phyloP scores from a whole-genome alignment of 768 basidiomycete species.

The Hydnomerulius pinastri region DNA sequence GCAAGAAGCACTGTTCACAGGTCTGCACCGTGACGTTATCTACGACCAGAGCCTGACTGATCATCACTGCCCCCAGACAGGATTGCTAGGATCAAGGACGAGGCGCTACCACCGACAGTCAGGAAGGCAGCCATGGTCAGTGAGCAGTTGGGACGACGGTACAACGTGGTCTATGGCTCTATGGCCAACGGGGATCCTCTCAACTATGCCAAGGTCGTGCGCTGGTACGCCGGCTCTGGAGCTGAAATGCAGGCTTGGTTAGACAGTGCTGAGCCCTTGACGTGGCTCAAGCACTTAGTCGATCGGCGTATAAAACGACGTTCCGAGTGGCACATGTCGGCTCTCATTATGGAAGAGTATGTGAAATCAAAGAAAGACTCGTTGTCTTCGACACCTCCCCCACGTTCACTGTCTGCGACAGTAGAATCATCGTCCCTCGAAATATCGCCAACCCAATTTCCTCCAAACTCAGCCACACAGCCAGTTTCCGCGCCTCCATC shows the following conservation, averaged over 20 bases:
- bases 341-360: constrained; percentile 70
- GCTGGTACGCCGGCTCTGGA: constrained; percentile 63
- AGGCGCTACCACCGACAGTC: constrained; percentile 52
- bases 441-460: constrained; percentile 9
- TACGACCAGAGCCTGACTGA: background rate
- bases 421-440: constrained; percentile 15
- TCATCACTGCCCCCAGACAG: constrained; percentile 45
- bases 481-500: constrained; percentile 37
- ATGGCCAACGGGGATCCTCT: constrained; percentile 35
- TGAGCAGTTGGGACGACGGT: constrained; percentile 68
- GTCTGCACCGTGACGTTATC: constrained; percentile 36
- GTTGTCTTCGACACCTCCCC: constrained; percentile 12
- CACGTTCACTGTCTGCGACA: constrained; percentile 13
- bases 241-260: constrained; percentile 49
- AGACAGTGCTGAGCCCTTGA: constrained; percentile 67
- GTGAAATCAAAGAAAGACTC: constrained; percentile 40
- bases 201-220: constrained; percentile 52
- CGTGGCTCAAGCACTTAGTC: constrained; percentile 70
- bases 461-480: constrained; percentile 14
- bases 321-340: constrained; percentile 65
- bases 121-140: constrained; percentile 65
- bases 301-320: constrained; percentile 47
- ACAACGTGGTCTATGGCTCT: constrained; percentile 51
- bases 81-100: constrained; percentile 52
- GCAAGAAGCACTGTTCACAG: constrained; percentile 58